Conservation (phyloP, 208 protist genomes). For the Trichomonas vaginalis region DNA sequence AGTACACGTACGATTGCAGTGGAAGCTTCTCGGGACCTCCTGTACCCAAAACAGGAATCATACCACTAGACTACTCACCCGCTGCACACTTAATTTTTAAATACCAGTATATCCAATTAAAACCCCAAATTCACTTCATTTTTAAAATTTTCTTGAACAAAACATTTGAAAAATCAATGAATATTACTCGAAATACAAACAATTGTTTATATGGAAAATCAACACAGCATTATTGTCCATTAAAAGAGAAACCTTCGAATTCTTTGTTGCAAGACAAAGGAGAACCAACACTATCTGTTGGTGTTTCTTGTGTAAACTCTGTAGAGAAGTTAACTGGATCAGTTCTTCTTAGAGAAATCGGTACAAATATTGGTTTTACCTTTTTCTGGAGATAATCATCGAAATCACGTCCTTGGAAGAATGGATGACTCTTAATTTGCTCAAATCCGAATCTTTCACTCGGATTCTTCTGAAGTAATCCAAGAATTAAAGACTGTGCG, state of each 20-base stretch:
- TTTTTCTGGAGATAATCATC: neutral
- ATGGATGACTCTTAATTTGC: neutral
- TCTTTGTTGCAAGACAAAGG: neutral
- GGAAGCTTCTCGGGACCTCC: too few relatives aligned
- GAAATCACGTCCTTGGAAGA: neutral
- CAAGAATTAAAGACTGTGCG: neutral
- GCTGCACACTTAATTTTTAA: too few relatives aligned
- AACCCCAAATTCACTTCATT: too few relatives aligned
- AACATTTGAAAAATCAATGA: too few relatives aligned
- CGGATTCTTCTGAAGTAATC: neutral
- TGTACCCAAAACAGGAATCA: too few relatives aligned
- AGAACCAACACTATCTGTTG: neutral
- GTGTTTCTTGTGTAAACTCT: neutral
- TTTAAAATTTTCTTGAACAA: too few relatives aligned
- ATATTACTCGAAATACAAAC: too few relatives aligned
- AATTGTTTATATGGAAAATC: too few relatives aligned
- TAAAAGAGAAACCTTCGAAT: neutral
- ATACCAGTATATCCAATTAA: too few relatives aligned
- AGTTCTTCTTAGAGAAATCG: neutral
- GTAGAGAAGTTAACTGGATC: neutral
- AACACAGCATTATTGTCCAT: neutral
- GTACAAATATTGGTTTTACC: neutral
- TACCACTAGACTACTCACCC: too few relatives aligned
- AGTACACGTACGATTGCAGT: too few relatives aligned
- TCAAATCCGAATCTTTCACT: neutral